A percentile compares a stretch with the other conserved stretches of the same genome.
phyloP scores from a whole-genome alignment of 2,329 filamentous ascomycete species.

The Ophiocordyceps camponoti-leonardi region DNA sequence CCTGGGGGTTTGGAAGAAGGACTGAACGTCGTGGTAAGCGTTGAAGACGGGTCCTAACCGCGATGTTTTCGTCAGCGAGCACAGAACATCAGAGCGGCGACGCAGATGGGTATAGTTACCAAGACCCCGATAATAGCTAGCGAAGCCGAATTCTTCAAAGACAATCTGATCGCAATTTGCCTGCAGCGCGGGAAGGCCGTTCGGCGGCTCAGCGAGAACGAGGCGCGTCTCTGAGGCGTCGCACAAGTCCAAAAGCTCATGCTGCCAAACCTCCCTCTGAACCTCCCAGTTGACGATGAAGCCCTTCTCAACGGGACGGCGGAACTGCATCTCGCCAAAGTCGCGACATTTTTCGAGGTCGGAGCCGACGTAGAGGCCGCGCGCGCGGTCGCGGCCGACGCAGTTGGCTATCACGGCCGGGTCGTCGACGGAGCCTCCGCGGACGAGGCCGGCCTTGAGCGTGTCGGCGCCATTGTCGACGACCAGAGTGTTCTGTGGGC shows the following conservation, averaged over 20 bases:
- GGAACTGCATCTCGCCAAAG: constrained; percentile 75
- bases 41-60: constrained; percentile 52
- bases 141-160: constrained; percentile 93
- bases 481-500: constrained; percentile 56
- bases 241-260: constrained; percentile 63
- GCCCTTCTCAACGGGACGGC: constrained; percentile 82
- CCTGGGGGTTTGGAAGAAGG: constrained; percentile 45
- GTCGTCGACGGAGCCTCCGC: constrained; percentile 24
- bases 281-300: constrained; percentile 95
- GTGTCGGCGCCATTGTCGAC: constrained; percentile 88
- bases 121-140: constrained; percentile 62
- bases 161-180: constrained; percentile 89
- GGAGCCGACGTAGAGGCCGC: constrained; percentile 61
- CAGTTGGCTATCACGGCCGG: constrained; percentile 74
- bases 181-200: constrained; percentile 64
- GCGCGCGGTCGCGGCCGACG: constrained; percentile 66
- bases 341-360: constrained; percentile 68
- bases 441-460: constrained; percentile 73
- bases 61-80: background rate
- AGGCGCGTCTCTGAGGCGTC: constrained; percentile 71
- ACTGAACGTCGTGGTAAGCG: constrained; percentile 63
- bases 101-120: constrained; percentile 24
- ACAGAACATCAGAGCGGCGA: background rate
- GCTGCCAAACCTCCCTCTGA: constrained; percentile 90
- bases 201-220: constrained; percentile 72